Evolutionary conservation across 768 basidiomycete genomes (phyloP).

Genomic region (Mycena haematopus): DNA sequence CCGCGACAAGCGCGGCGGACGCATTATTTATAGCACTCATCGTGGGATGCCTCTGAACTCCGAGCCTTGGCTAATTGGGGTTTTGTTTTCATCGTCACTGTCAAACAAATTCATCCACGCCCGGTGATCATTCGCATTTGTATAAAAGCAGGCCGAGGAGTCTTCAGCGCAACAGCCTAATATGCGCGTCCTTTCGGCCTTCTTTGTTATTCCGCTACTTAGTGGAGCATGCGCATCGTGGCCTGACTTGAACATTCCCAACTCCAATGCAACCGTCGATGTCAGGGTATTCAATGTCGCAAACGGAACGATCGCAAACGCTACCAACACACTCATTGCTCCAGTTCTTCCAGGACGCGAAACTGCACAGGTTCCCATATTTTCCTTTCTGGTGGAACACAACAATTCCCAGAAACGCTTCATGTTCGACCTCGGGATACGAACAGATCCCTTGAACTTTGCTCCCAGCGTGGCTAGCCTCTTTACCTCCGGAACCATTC

Average conservation of each 20-base stretch:
- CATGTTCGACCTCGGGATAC: slow-evolving; percentile 24
- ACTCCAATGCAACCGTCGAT: slow-evolving; percentile 15
- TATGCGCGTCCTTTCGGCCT: slow-evolving; percentile 2
- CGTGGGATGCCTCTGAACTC: not conserved
- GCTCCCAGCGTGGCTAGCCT: slow-evolving; percentile 9
- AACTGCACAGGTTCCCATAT: not conserved
- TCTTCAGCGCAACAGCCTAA: not conserved
- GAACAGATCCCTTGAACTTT: slow-evolving; percentile 20
- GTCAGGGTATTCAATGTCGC: slow-evolving; percentile 19
- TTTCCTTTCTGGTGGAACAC: slow-evolving; percentile 23
- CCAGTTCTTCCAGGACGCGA: slow-evolving; percentile 16
- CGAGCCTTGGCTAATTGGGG: not conserved
- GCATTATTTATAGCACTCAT: no score
- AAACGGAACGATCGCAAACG: slow-evolving; percentile 7
- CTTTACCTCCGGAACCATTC: slow-evolving; percentile 1
- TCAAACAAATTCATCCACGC: not conserved
- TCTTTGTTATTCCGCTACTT: not conserved
- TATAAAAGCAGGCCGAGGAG: not conserved
- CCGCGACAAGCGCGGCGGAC: no score
- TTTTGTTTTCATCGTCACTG: not conserved
- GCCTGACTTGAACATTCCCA: slow-evolving; percentile 13
- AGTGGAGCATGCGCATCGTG: not conserved
- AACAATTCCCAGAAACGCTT: slow-evolving; percentile 5
- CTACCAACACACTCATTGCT: not conserved
- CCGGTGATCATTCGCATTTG: not conserved